phyloP scores from a whole-genome alignment of 2,329 filamentous ascomycete species.

The Fusarium veterinarium region DNA sequence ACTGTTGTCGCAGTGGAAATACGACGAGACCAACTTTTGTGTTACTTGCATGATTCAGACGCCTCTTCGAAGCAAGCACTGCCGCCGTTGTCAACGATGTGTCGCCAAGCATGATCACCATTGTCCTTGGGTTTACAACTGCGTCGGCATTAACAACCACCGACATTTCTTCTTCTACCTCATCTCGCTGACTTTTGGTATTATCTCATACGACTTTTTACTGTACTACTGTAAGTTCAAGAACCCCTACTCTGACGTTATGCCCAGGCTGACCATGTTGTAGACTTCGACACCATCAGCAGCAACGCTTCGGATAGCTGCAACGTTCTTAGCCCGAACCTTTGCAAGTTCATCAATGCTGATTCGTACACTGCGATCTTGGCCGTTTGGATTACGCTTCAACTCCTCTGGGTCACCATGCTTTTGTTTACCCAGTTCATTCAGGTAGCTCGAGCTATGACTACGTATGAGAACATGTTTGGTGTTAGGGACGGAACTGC shows the following conservation, averaged over 20 bases:
- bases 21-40: conserved; percentile 95
- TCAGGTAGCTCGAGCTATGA: conserved; percentile 91
- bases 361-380: conserved; percentile 88
- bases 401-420: conserved; percentile 98
- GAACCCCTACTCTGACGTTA: neutral
- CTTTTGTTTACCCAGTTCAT: conserved; percentile 92
- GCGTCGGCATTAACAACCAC: conserved; percentile 94
- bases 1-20: conserved; percentile 85
- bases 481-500: conserved; percentile 72
- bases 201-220: conserved; percentile 77
- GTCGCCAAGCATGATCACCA: conserved; percentile 98
- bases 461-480: conserved; percentile 97
- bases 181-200: conserved; percentile 78
- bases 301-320: conserved; percentile 68
- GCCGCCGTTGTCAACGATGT: conserved; percentile 88
- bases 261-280: conserved; percentile 12
- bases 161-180: conserved; percentile 96
- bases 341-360: conserved; percentile 82
- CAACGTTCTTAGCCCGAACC: conserved; percentile 76
- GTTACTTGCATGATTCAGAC: conserved; percentile 94
- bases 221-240: conserved; percentile 74
- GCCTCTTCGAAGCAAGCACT: conserved; percentile 95
- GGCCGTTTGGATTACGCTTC: conserved; percentile 81
- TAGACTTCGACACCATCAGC: conserved; percentile 73
- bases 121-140: conserved; percentile 98